phyloP scores from a whole-genome alignment of 2,329 filamentous ascomycete genomes.

The Fusarium torulosum region DNA sequence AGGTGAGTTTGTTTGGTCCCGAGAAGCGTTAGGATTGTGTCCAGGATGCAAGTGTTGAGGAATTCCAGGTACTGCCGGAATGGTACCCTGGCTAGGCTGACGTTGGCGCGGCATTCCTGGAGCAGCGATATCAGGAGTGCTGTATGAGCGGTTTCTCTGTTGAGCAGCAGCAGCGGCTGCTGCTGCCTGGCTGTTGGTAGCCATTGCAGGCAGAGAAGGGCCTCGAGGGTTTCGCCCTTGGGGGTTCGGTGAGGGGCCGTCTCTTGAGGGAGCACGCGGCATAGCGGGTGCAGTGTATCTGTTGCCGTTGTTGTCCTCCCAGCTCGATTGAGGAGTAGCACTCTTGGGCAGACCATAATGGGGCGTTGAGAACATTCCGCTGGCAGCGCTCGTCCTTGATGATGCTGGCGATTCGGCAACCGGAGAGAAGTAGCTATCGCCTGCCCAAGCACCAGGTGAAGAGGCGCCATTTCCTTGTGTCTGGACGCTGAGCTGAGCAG shows the following conservation, averaged over 20 bases:
- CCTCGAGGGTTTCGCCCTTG: slow-evolving; percentile 77
- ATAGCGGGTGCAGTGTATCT: slow-evolving; percentile 91
- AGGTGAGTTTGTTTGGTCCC: slow-evolving; percentile 87
- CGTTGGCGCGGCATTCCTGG: slow-evolving; percentile 69
- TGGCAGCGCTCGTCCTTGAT: slow-evolving; percentile 79
- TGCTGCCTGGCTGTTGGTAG: slow-evolving; percentile 66
- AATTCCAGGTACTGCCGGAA: slow-evolving; percentile 82
- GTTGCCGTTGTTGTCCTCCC: slow-evolving; percentile 81
- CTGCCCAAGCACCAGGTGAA: slow-evolving; percentile 72
- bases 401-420: slow-evolving; percentile 82
- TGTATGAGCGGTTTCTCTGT: slow-evolving; percentile 87
- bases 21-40: slow-evolving; percentile 74
- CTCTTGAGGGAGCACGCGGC: slow-evolving; percentile 82
- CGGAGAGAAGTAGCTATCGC: slow-evolving; percentile 96
- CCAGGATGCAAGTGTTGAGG: slow-evolving; percentile 75
- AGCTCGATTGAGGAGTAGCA: slow-evolving; percentile 73
- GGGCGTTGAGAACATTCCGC: slow-evolving; percentile 74
- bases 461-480: slow-evolving; percentile 61
- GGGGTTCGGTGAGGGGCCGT: slow-evolving; percentile 75
- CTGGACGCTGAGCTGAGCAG: slow-evolving; percentile 76
- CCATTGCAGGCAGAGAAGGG: slow-evolving; percentile 83
- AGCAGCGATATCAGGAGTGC: slow-evolving; percentile 92
- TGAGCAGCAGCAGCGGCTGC: slow-evolving; percentile 65
- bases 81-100: slow-evolving; percentile 65
- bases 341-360: slow-evolving; percentile 78